Evolutionary conservation across 2,329 filamentous ascomycete species (phyloP).

Genomic region (Dactylellina leptospora): DNA sequence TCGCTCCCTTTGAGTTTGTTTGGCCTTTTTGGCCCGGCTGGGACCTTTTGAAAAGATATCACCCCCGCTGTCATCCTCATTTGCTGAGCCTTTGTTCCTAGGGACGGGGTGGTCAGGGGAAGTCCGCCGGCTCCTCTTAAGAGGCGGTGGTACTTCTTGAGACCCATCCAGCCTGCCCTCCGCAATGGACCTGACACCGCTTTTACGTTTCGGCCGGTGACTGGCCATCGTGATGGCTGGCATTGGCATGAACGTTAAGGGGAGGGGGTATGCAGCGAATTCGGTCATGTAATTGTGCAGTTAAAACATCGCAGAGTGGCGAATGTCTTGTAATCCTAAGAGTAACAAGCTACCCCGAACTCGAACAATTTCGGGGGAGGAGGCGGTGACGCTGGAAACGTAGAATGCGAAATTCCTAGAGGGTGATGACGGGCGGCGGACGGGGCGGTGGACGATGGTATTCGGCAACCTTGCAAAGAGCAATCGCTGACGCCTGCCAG

Average conservation of each 20-base stretch:
- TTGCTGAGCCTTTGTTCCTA: no score
- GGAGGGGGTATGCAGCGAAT: constrained; percentile 45
- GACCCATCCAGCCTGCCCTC: constrained; percentile 22
- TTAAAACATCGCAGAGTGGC: constrained; percentile 24
- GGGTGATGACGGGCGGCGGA: no score
- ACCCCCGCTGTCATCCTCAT: constrained; percentile 14
- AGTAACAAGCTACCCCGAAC: no score
- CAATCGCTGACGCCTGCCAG: no score
- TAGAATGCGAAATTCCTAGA: no score
- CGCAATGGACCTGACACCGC: constrained; percentile 24
- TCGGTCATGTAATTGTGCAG: constrained; percentile 51
- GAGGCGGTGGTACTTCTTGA: constrained; percentile 38
- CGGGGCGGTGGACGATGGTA: no score
- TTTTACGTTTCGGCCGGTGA: constrained; percentile 52
- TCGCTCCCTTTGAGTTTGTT: constrained; percentile 25
- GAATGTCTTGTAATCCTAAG: no score
- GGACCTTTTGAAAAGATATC: constrained; percentile 49
- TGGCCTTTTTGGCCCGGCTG: constrained; percentile 41
- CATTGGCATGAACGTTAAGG: constrained; percentile 49
- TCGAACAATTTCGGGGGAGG: no score
- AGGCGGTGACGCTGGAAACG: no score
- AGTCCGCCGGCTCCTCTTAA: constrained; percentile 48
- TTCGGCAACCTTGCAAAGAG: no score
- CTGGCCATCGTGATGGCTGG: constrained; percentile 49
- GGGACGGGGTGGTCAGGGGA: constrained; percentile 25